Percentiles rank a stretch among this genome's conserved stretches.
Evolutionary conservation across 371 early-diverging fungal species (phyloP).

Genomic region (Circinella minor): DNA sequence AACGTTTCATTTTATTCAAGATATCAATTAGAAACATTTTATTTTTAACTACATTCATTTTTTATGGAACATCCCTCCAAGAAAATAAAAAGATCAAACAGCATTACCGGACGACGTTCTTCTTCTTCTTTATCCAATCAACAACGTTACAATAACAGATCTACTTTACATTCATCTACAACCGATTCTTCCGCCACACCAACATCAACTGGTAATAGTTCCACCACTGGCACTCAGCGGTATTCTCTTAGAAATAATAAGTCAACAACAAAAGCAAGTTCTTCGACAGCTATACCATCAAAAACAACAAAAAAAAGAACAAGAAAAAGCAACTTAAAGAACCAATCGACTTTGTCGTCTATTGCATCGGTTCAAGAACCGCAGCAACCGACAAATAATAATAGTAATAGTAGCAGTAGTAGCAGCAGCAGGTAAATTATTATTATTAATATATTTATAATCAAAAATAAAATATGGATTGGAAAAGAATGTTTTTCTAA

Average conservation of each 20-base stretch:
- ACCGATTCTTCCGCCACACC: conserved; percentile 1
- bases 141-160: conserved; percentile 19
- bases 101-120: conserved; percentile 23
- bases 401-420: background rate
- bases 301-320: background rate
- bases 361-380: background rate
- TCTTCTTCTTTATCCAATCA: conserved; percentile 10
- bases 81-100: conserved; percentile 24
- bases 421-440: background rate
- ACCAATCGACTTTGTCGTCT: background rate
- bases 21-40: background rate
- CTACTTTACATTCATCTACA: conserved; percentile 4
- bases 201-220: background rate
- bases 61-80: conserved; percentile 28
- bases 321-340: background rate
- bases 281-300: background rate
- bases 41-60: background rate
- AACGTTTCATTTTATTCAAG: background rate
- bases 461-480: background rate
- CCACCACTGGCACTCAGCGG: background rate
- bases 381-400: conserved; percentile 3
- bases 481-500: conserved; percentile 9
- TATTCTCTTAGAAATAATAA: background rate
- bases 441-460: background rate
- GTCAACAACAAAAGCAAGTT: background rate